Base-by-base conservation (phyloP, 495 filamentous ascomycete genomes). In the Saxophila tyrrhenica region DNA sequence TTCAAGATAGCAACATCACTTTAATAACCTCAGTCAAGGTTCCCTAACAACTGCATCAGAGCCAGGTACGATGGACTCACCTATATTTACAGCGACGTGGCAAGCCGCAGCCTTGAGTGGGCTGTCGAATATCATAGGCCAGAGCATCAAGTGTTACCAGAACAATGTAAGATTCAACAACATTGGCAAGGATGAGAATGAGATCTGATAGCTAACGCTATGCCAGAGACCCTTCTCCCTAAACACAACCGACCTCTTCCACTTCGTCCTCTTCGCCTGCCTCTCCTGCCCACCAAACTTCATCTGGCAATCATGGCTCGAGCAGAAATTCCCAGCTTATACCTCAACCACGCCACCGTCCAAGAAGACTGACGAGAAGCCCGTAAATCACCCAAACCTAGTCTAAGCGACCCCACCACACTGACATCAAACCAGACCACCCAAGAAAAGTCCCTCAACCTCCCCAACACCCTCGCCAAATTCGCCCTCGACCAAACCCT, bases 281-380 rank as follows among this genome's bases (percentile, higher is more conserved):
- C 58, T 96, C 48, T 85, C 77, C 62, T 82, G 84, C 16, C 91
- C 92, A 2, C 84, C 86, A 20, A 97, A 97, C 70, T 86, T 88
- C 68, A 70, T 85, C 61, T 98, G 89, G 89, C 89, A 87, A 66
- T 72, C 65, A 56, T 75, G 64, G 58, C 70, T 85, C 44, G 81
- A 85, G 62, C 56, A 67, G 23, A 62, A 57, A 0, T 82, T 76
- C 56, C 80, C 81, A 3, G 76, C 73, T 11, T 69, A 70, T 25
- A 60, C 59, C 9, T 13, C 38, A 19, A 29, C 55, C 29, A 21
- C 44, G 45, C 48, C 8, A 11, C 61, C 38, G 39, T n/a, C 43
- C 32, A 49, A 13, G 53, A 53, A 42, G 50, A 45, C 49, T 22
- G 39, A 35, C 44, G 49, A 55, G 20, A 56, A 57, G 43, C 61